Evolutionary conservation across 192 early-diverging fungal genomes (phyloP).

Genomic region (Coemansia sp.): DNA sequence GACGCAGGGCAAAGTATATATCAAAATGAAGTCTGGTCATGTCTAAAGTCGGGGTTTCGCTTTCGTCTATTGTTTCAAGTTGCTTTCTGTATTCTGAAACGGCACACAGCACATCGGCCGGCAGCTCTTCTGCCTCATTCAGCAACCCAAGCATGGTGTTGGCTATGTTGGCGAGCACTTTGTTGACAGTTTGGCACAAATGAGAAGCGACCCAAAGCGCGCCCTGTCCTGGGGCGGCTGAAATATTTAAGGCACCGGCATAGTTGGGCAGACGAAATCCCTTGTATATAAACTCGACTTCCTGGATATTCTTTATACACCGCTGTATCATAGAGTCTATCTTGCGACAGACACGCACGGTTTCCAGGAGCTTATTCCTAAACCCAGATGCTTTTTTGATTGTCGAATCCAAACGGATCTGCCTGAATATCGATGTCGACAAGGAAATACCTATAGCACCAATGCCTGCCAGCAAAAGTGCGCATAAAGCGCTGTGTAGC

Average conservation of each 20-base stretch:
- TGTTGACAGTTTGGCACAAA: constrained; percentile 15
- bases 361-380: neutral
- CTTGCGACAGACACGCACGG: constrained; percentile 9
- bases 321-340: constrained; percentile 28
- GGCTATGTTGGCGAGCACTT: neutral
- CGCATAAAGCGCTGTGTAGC: neutral
- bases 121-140: neutral
- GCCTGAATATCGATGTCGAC: neutral
- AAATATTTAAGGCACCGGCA: neutral
- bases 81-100: neutral
- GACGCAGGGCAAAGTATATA: constrained; percentile 30
- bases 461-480: neutral
- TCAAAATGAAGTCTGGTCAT: constrained; percentile 7
- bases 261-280: constrained; percentile 29
- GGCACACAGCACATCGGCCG: neutral
- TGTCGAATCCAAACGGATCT: neutral
- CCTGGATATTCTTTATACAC: constrained; percentile 29
- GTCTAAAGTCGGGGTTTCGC: constrained; percentile 20
- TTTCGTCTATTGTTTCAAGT: neutral
- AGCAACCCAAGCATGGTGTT: neutral
- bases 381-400: neutral
- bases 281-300: constrained; percentile 24
- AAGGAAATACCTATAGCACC: neutral
- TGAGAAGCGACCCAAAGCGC: constrained; percentile 12
- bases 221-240: constrained; percentile 13